Percentiles rank a stretch among this genome's conserved stretches.
These are phyloP conservation scores for Cyclanthera cordifolia DNA, from an alignment of 306 rosid genomes.

Conservation along the genomic window DNA sequence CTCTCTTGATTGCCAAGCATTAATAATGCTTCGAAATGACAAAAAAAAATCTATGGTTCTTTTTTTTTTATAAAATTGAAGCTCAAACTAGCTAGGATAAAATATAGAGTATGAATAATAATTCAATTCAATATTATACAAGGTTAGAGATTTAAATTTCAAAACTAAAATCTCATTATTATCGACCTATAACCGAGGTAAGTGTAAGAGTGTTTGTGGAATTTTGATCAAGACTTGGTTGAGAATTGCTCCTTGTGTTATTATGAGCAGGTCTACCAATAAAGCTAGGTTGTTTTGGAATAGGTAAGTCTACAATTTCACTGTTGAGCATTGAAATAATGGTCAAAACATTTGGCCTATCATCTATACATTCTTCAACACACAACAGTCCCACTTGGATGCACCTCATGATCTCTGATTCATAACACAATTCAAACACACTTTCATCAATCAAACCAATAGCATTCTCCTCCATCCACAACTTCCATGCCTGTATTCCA, in stretches of 20 bases:
- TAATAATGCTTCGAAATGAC: too few species aligned
- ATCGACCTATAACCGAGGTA: background rate
- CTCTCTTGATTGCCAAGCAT: too few species aligned
- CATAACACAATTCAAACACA: background rate
- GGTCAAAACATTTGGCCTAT: background rate
- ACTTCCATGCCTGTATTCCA: slow-evolving; percentile 6
- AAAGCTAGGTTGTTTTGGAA: slow-evolving; percentile 3
- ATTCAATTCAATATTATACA: too few species aligned
- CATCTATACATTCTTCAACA: background rate
- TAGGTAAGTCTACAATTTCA: background rate
- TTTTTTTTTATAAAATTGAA: too few species aligned
- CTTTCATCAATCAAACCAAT: background rate
- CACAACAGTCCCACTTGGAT: slow-evolving; percentile 3
- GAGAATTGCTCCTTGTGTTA: background rate
- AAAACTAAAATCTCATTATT: background rate
- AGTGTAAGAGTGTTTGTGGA: background rate
- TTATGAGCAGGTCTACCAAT: background rate
- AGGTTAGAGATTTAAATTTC: too few species aligned
- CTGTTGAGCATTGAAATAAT: slow-evolving; percentile 5
- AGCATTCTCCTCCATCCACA: slow-evolving; percentile 2
- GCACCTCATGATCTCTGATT: background rate
- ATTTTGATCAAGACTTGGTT: background rate
- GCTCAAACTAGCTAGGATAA: too few species aligned
- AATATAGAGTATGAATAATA: too few species aligned
- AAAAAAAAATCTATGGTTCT: too few species aligned